Evolutionary conservation across 2,329 filamentous ascomycete genomes (phyloP).

Genomic region (Aspergillus phoenicis): DNA sequence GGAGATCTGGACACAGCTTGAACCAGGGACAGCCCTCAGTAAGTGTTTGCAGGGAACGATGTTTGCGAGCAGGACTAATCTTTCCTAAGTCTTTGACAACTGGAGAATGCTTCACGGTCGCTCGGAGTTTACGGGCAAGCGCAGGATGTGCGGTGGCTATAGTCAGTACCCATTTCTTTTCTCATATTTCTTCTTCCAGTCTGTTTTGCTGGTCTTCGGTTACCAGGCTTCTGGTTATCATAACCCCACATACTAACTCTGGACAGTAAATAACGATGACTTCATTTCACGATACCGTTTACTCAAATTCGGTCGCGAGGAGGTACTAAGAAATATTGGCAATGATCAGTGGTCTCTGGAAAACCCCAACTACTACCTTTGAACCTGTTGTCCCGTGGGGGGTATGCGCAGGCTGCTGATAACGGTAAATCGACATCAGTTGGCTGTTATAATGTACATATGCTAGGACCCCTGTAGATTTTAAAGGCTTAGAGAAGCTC

Average conservation of each 20-base stretch:
- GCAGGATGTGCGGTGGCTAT: constrained; percentile 89
- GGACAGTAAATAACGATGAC: constrained; percentile 74
- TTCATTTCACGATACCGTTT: constrained; percentile 75
- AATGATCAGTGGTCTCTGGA: constrained; percentile 6
- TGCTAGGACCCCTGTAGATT: not conserved
- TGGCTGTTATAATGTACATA: not conserved
- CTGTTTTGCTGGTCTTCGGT: not conserved
- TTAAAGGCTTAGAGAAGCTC: not conserved
- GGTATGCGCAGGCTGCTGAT: not conserved
- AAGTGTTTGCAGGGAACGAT: constrained; percentile 38
- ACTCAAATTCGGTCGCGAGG: constrained; percentile 60
- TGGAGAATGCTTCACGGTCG: constrained; percentile 92
- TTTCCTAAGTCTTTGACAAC: constrained; percentile 79
- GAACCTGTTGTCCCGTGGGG: not conserved
- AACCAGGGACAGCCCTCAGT: constrained; percentile 77
- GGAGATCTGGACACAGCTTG: constrained; percentile 79
- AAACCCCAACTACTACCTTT: constrained; percentile 22
- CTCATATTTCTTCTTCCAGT: not conserved
- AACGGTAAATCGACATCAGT: not conserved
- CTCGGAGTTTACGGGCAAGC: constrained; percentile 76
- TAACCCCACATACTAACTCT: constrained; percentile 13
- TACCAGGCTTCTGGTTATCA: not conserved
- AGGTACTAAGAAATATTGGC: constrained; percentile 37
- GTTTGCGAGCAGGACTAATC: constrained; percentile 13
- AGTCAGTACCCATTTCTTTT: constrained; percentile 58